Evolutionary conservation across 192 early-diverging fungal genomes (phyloP), one percentile per base, ranked within the genome.

Genomic region (Tieghemiomyces parasiticus): DNA sequence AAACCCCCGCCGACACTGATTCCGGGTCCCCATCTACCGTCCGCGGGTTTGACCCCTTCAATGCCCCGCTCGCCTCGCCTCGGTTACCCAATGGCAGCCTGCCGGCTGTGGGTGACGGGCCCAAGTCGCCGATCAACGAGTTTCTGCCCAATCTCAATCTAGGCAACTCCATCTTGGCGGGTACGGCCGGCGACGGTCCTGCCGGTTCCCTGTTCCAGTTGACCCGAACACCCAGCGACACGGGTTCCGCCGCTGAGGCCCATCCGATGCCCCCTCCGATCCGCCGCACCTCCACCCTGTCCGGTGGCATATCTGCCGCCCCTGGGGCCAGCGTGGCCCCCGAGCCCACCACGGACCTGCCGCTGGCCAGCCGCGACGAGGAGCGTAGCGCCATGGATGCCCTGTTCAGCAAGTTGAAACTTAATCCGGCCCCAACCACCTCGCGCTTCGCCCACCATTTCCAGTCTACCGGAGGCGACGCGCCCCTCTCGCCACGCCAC

Each of bases 311-410:
- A 14, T 14, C 50, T 25, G 30, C 50, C 8, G 50, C 24, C 50
- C 6, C 50, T 13, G 30, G 1, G 2, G 6, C 19, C 8, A 13
- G 12, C 13, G 24, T 52, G 19, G 24, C 50, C 26, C 14, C 19
- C 14, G 26, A 14, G 16, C 19, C 24, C 1, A 28, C 12, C 30
- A 24, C 50, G 24, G 8, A 10, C 8, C 38, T 42, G 6, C 6
- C 6, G 8, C 38, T 6, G 8, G 8, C 6, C 6, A 10, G 8
- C 8, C 13, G 50, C 30, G 14, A 52, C 14, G 50, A 52, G 14
- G 50, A 52, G 16, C 50, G 50, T 25, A 52, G 50, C 26, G 50
- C 50, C 50, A 52, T 52, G 50, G 26, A 52, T 52, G 50, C 50
- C 12, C 24, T 52, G 26, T 52, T 52, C 26, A 52, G 50, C 8